Evolutionary conservation across 1,139 yeast genomes (phyloP), one percentile per base, ranked within the genome.

Genomic region (Kurtzmaniella natalensis): DNA sequence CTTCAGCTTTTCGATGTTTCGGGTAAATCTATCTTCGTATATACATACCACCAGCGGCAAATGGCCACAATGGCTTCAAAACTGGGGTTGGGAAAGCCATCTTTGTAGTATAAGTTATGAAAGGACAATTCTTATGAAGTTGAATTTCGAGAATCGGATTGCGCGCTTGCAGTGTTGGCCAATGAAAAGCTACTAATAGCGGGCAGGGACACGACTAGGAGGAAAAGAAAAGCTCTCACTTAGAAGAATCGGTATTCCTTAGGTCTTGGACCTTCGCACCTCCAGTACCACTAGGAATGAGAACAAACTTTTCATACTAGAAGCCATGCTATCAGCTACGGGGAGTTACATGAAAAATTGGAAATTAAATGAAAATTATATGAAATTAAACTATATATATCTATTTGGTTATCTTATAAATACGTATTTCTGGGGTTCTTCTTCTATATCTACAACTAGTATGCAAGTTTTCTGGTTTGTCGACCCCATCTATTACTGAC

Each of bases 41-140:
- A 32, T 59, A 69, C 75, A 59, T 69, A 69, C 75, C 73, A 53
- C 74, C 74, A 48, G 61, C 60, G 39, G 66, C 71, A 45, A 65
- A 69, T 50, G 75, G 75, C 75, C 75, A 69, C 59, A 57, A 64
- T 46, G 57, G 52, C 50, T 68, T 69, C 46, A 65, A 56, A 45
- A 68, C 64, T 48, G 75, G 75, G 46, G 72, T 66, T 47, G 71
- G 60, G 50, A 61, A 68, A 26, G 38, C 25, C 38, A 35, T 35
- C 32, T 35, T 31, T 28, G 26, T 23, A 22, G 26, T 23, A 16
- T 23, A 11, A n/a, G n/a, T n/a, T n/a, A n/a, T n/a, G n/a, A n/a
- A n/a, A n/a, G n/a, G n/a, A n/a, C n/a, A n/a, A n/a, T n/a, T n/a
- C n/a, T n/a, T n/a, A n/a, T n/a, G n/a, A 23, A 23, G 26, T 26